Evolutionary conservation across 345 rosid genomes (phyloP), one percentile per base, ranked within the genome.

Genomic region (Turritis glabra): DNA sequence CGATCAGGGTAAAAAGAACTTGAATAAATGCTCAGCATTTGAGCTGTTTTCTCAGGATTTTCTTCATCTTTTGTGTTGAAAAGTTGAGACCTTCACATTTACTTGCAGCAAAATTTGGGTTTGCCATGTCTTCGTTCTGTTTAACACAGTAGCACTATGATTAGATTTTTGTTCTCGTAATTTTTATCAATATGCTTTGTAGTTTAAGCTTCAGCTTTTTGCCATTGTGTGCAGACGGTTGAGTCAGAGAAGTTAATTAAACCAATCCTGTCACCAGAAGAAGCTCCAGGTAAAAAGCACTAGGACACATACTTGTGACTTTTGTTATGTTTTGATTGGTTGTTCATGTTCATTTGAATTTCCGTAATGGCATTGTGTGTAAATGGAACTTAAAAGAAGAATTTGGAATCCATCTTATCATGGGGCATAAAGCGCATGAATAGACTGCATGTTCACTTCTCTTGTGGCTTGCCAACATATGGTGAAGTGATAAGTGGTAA

Each of bases 371-470:
- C 83, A 91, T 97, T 90, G 51, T 94, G 98, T 72, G 89, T 92
- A 17, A 97, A 94, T 78, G 98, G 98, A 69, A 91, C 97, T 38
- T 90, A 90, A 72, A 90, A 46, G 81, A 87, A 77, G 80, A 84
- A 85, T 73, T 55, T 91, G 79, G 91, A 88, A 66, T 88, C 96
- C 6, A 88, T 94, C 57, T 82, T 94, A 81, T 81, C 83, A 35
- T 83, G 80, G 15, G 99, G 97, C 9, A 79, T 95, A 80, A 92
- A 90, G 65, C 84, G 90, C 35, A 89, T 95, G 99, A 76, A 86
- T 62, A 83, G 97, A 79, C 64, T 90, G 77, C 97, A 95, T 52
- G 84, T 95, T 50, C 97, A 92, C 85, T 95, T 95, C 82, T 86
- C 97, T 32, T 67, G 84, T 71, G 97, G 97, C 71, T 81, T 94